phyloP scores from a whole-genome alignment of 2,329 filamentous ascomycete species.

The Pseudogymnoascus sp. region DNA sequence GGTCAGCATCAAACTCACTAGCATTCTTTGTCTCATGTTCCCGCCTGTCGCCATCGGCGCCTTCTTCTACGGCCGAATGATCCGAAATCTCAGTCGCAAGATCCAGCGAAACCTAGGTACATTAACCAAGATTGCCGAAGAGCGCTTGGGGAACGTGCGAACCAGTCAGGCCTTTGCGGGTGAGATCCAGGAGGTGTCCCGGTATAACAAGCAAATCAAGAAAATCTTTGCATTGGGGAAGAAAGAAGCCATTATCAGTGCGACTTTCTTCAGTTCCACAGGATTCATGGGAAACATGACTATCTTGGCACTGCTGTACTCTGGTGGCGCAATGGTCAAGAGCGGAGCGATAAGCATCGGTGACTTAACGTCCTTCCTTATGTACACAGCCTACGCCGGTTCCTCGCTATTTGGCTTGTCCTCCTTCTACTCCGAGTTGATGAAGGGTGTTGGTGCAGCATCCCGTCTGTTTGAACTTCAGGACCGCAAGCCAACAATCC shows the following conservation, averaged over 20 bases:
- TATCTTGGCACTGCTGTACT: conserved; percentile 80
- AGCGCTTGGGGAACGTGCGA: conserved; percentile 91
- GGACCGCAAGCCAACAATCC: conserved; percentile 78
- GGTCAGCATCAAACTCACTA: conserved; percentile 83
- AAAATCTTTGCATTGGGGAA: conserved; percentile 87
- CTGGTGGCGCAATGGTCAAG: conserved; percentile 84
- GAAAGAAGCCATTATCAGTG: conserved; percentile 78
- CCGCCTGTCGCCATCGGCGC: conserved; percentile 86
- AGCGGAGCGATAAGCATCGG: conserved; percentile 80
- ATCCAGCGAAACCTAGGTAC: conserved; percentile 92
- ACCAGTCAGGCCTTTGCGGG: conserved; percentile 95
- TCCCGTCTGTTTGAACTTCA: conserved; percentile 92
- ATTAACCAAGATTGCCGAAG: conserved; percentile 94
- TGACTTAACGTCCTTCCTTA: conserved; percentile 91
- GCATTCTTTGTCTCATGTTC: conserved; percentile 76
- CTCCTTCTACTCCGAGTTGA: conserved; percentile 94
- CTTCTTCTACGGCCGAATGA: conserved; percentile 82
- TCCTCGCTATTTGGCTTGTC: conserved; percentile 90
- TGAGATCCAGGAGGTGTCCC: conserved; percentile 78
- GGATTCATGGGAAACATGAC: conserved; percentile 96
- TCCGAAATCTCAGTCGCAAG: conserved; percentile 80
- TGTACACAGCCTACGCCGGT: conserved; percentile 86
- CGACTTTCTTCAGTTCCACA: conserved; percentile 80
- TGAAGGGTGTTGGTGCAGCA: conserved; percentile 98
- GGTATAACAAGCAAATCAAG: conserved; percentile 87